Evolutionary conservation across 805 yeast species (phyloP).

Genomic region (Brettanomyces custersianus): DNA sequence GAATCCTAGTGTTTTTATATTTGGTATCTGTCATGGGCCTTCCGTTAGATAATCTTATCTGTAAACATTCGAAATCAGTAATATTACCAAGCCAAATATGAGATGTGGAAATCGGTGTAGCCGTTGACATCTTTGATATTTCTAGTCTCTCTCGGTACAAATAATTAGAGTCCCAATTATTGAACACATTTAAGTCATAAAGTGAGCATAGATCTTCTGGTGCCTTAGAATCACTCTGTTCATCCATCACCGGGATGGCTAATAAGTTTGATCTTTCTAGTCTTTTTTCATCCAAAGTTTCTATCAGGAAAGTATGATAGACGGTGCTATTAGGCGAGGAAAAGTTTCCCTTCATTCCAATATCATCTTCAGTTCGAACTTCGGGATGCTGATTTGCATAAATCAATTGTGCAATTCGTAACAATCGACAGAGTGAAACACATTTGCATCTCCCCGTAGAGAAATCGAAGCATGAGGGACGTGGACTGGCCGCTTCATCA

Average conservation of each 20-base stretch:
- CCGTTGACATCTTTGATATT: slow-evolving; percentile 74
- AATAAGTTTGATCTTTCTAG: slow-evolving; percentile 16
- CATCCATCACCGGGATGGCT: slow-evolving; percentile 20
- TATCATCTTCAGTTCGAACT: slow-evolving; percentile 3
- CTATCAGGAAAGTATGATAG: slow-evolving; percentile 23
- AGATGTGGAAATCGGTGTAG: slow-evolving; percentile 39
- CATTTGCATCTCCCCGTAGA: slow-evolving; percentile 26
- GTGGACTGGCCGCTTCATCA: slow-evolving; percentile 5
- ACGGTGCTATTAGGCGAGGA: not conserved
- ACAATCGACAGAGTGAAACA: slow-evolving; percentile 29
- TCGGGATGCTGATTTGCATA: slow-evolving; percentile 19
- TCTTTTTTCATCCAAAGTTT: slow-evolving; percentile 10
- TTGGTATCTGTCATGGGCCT: slow-evolving; percentile 2
- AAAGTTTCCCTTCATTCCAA: slow-evolving; percentile 6
- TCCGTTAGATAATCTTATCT: slow-evolving; percentile 16
- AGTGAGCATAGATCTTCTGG: slow-evolving; percentile 23
- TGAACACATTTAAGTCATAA: slow-evolving; percentile 34
- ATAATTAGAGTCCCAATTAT: slow-evolving; percentile 63
- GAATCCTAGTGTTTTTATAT: slow-evolving; percentile 11
- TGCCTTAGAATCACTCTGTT: slow-evolving; percentile 15
- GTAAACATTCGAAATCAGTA: slow-evolving; percentile 51
- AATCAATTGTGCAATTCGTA: slow-evolving; percentile 35
- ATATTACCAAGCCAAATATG: slow-evolving; percentile 79
- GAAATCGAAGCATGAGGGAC: slow-evolving; percentile 3
- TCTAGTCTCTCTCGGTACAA: slow-evolving; percentile 72